phyloP scores from a whole-genome alignment of 2,329 filamentous ascomycete genomes.

The Coleophoma cylindrospora region DNA sequence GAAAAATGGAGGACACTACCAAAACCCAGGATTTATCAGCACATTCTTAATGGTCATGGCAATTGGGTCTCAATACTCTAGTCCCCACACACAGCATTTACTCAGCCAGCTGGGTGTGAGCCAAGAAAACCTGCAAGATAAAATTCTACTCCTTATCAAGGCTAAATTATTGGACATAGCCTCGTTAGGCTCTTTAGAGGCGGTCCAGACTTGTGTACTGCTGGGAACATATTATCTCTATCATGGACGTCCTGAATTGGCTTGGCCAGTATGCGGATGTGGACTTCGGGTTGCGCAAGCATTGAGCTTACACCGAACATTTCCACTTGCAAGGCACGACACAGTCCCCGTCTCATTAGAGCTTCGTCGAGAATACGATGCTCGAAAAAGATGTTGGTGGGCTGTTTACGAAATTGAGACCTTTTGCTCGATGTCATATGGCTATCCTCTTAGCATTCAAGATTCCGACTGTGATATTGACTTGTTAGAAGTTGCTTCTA shows the following conservation, averaged over 20 bases:
- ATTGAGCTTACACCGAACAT: slow-evolving; percentile 23
- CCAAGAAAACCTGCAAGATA: not conserved
- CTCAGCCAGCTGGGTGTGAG: not conserved
- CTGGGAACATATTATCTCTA: slow-evolving; percentile 32
- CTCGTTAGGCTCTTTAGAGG: slow-evolving; percentile 17
- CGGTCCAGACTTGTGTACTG: slow-evolving; percentile 29
- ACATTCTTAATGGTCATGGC: slow-evolving; percentile 19
- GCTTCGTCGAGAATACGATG: not conserved
- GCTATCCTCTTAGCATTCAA: slow-evolving; percentile 22
- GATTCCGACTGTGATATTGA: not conserved
- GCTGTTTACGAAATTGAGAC: slow-evolving; percentile 35
- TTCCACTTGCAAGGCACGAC: not conserved
- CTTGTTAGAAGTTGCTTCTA: not conserved
- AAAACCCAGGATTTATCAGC: slow-evolving; percentile 6
- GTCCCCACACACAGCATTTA: not conserved
- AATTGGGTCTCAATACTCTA: slow-evolving; percentile 19
- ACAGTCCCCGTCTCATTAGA: slow-evolving; percentile 6
- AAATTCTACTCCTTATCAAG: not conserved
- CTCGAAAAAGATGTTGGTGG: slow-evolving; percentile 33
- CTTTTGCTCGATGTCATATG: slow-evolving; percentile 34
- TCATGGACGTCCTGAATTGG: slow-evolving; percentile 29
- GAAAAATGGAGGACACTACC: slow-evolving; percentile 9
- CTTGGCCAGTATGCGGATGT: slow-evolving; percentile 33
- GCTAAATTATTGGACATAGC: not conserved
- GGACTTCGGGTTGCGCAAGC: slow-evolving; percentile 30